A percentile compares a stretch with the other conserved stretches of the same genome.
These are phyloP conservation scores for Farysia itapuensis DNA, from an alignment of 1,284 basidiomycete genomes.

Conservation along the genomic window DNA sequence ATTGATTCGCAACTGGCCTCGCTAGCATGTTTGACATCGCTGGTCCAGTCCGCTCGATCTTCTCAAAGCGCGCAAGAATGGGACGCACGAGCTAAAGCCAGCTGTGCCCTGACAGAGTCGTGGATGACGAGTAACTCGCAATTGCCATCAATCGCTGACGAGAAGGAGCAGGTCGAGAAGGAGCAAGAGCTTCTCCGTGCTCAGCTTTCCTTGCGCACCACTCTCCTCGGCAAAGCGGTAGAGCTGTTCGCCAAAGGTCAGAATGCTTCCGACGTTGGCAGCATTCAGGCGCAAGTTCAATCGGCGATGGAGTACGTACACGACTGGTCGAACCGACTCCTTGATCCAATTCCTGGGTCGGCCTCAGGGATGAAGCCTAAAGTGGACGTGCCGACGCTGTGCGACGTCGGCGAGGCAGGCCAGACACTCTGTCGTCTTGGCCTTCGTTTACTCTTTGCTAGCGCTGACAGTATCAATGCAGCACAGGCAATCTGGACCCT, in stretches of 20 bases:
- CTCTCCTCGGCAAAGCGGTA: conserved; percentile 6
- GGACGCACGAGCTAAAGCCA: no score
- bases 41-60: conserved; percentile 19
- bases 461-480: not conserved
- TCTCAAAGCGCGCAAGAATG: no score
- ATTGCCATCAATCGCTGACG: not conserved
- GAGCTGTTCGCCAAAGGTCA: conserved; percentile 3
- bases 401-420: conserved; percentile 32
- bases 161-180: conserved; percentile 8
- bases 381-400: conserved; percentile 14
- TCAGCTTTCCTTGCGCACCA: conserved; percentile 5
- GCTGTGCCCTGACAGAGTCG: no score
- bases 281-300: conserved; percentile 4
- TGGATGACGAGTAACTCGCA: no score
- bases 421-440: conserved; percentile 15
- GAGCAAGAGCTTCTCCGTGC: conserved; percentile 15
- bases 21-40: conserved; percentile 13
- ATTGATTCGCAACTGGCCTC: conserved; percentile 32
- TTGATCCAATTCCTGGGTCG: conserved; percentile 4
- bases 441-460: conserved; percentile 3
- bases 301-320: conserved; percentile 8
- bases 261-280: not conserved
- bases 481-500: conserved; percentile 26
- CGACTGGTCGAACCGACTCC: conserved; percentile 8
- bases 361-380: not conserved